Conservation (phyloP, 345 rosid genomes). For the Mercurialis annua region DNA sequence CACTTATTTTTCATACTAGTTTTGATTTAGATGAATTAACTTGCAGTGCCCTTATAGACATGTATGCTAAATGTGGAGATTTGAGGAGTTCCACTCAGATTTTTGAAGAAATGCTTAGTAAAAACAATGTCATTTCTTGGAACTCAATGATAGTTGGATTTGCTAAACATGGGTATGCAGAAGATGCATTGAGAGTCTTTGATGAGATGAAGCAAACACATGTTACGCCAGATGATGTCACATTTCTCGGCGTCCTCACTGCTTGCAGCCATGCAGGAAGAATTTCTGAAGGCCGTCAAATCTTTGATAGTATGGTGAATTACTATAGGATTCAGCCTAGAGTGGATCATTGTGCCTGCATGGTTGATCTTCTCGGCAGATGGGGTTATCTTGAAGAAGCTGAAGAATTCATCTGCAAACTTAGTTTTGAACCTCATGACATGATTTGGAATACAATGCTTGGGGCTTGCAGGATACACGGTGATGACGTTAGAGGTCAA, state of each 20-base stretch:
- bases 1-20: constrained; percentile 64
- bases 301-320: constrained; percentile 64
- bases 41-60: constrained; percentile 74
- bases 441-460: constrained; percentile 87
- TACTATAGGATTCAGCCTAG: constrained; percentile 58
- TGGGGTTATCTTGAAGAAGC: constrained; percentile 90
- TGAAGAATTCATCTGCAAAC: constrained; percentile 54
- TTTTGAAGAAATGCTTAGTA: constrained; percentile 56
- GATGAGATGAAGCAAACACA: constrained; percentile 54
- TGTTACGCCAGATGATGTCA: constrained; percentile 70
- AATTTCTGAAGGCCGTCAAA: constrained; percentile 60
- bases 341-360: constrained; percentile 79
- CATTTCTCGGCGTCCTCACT: constrained; percentile 88
- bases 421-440: constrained; percentile 58
- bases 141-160: constrained; percentile 88
- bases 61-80: constrained; percentile 98
- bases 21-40: constrained; percentile 68
- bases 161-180: constrained; percentile 90
- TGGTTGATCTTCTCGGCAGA: constrained; percentile 92
- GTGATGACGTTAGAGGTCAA: constrained; percentile 71
- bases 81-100: constrained; percentile 57
- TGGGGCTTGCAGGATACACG: constrained; percentile 82
- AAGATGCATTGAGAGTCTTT: constrained; percentile 63
- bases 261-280: constrained; percentile 95
- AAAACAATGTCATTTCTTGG: constrained; percentile 65